Evolutionary conservation across 345 rosid species (phyloP), one percentile per base, ranked within the genome.

Genomic region (Microcos paniculata): DNA sequence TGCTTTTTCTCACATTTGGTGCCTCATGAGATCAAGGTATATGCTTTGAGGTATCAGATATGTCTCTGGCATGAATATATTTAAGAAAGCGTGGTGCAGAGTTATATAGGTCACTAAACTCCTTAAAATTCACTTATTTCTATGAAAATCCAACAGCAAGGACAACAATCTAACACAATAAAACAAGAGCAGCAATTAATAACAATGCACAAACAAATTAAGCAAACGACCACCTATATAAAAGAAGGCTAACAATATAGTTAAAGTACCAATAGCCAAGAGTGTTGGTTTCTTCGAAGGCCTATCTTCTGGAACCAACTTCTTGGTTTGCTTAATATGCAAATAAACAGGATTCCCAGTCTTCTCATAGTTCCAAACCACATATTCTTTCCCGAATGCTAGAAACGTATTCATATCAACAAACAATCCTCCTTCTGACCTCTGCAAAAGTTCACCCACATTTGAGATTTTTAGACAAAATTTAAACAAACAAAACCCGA

Each of bases 261-360:
- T 42, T 6, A 55, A 74, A 14, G 31, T 82, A 96, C 99, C 99
- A 79, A 96, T 94, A 49, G 98, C 97, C 84, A 96, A 88, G 16
- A 90, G 87, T 72, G 97, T 88, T 0, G 96, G 98, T 84, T 96
- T 96, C 86, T 94, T 96, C 1, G 79, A 79, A 79, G 98, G 99
- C 51, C 99, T 87, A 48, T 92, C 97, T 84, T 96, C 99, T 0
- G 96, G 86, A 81, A 82, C 85, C 84, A 80, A 49, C 88, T 91
- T 96, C 31, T 77, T 78, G 11, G 91, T 90, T 80, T 92, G 93
- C 85, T 96, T 91, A 18, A 96, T 83, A 64, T 94, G 97, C 82
- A 94, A 78, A 82, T 96, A 96, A 53, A 96, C 99, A 1, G 97
- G 87, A 68, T 96, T 90, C 51, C 94, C 93, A 8, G 97, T 90